Evolutionary conservation across 176 grass and related monocot genomes (phyloP).

Genomic region (Eremochloa ophiuroides): DNA sequence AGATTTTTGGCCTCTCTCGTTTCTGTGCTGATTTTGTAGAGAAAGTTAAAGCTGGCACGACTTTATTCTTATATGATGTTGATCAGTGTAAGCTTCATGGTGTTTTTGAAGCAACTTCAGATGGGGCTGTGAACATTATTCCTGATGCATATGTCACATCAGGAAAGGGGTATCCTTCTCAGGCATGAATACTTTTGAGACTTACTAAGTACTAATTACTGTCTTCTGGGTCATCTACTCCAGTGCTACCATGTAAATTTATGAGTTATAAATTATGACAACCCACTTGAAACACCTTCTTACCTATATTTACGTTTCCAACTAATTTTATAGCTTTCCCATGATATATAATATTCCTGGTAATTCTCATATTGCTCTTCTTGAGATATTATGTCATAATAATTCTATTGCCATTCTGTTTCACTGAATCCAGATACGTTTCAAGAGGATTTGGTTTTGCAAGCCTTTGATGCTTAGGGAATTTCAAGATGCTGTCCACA

Average conservation of each 20-base stretch:
- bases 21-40: conserved; percentile 34
- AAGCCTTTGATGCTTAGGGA: conserved; percentile 44
- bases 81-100: conserved; percentile 53
- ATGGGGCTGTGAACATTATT: conserved; percentile 54
- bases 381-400: background rate
- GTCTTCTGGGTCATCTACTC: background rate
- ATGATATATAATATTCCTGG: background rate
- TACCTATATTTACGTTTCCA: background rate
- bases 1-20: conserved; percentile 49
- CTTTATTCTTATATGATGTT: conserved; percentile 51
- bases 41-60: conserved; percentile 48
- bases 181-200: conserved; percentile 28
- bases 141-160: conserved; percentile 44
- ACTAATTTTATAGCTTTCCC: background rate
- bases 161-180: conserved; percentile 40
- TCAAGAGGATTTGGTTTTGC: conserved; percentile 64
- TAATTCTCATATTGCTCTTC: background rate
- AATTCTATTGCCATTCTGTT: background rate
- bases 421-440: conserved; percentile 44
- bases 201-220: background rate
- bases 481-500: conserved; percentile 29
- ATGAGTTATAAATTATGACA: background rate
- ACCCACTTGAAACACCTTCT: background rate
- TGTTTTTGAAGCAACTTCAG: conserved; percentile 67
- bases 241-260: background rate